Evolutionary conservation across 352 stramenopile genomes (phyloP).

Genomic region (Phytophthora citricola): DNA sequence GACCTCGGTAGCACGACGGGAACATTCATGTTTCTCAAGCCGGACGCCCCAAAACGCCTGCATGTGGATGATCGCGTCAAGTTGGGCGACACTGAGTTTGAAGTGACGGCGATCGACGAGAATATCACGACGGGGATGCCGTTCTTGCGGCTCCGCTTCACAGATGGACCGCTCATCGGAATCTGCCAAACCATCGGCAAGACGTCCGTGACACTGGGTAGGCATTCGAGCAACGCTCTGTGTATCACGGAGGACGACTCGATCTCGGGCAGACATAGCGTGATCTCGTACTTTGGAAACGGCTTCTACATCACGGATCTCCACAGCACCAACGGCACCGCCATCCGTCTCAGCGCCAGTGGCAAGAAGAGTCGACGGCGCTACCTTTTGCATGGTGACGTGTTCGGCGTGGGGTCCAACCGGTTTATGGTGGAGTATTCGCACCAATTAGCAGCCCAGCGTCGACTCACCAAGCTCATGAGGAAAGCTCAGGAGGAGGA

Average conservation of each 20-base stretch:
- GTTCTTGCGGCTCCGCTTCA: constrained; percentile 83
- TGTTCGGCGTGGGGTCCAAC: constrained; percentile 87
- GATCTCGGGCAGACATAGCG: constrained; percentile 78
- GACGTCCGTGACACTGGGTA: constrained; percentile 76
- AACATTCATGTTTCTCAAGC: constrained; percentile 83
- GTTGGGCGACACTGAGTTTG: constrained; percentile 83
- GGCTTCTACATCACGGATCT: constrained; percentile 90
- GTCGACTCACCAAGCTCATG: constrained; percentile 35
- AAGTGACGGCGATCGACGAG: constrained; percentile 77
- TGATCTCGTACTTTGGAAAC: constrained; percentile 75
- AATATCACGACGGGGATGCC: constrained; percentile 70
- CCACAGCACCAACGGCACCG: constrained; percentile 84
- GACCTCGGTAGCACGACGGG: constrained; percentile 83
- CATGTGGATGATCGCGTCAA: constrained; percentile 76
- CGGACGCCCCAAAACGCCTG: constrained; percentile 73
- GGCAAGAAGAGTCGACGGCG: constrained; percentile 61
- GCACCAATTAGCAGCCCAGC: constrained; percentile 56
- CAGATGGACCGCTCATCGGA: constrained; percentile 70
- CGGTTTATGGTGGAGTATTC: constrained; percentile 87
- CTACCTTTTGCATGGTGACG: constrained; percentile 78
- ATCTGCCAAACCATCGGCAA: constrained; percentile 81
- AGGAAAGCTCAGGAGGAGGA: constrained; percentile 30
- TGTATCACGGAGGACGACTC: constrained; percentile 86
- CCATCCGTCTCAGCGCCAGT: constrained; percentile 70
- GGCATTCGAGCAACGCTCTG: constrained; percentile 77